A percentile compares a stretch with the other conserved stretches of the same genome.
phyloP scores from a whole-genome alignment of 116 monocot genomes.

The Papilionanthe hybrid region DNA sequence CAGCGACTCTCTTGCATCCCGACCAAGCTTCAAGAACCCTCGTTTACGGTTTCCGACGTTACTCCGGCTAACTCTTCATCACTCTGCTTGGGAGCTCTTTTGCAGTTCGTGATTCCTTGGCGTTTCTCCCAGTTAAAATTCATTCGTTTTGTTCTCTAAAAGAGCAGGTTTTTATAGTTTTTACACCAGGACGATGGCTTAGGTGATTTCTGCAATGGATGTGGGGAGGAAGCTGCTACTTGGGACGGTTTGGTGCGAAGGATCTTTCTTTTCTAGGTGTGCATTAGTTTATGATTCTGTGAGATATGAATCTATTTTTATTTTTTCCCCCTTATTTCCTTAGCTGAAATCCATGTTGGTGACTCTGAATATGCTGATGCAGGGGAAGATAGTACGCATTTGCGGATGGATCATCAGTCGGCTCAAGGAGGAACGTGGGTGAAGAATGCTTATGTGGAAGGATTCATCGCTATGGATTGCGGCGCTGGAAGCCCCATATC shows the following conservation, averaged over 20 bases:
- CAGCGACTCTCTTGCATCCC: too few relatives aligned
- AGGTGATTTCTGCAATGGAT: not conserved
- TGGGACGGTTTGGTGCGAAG: not conserved
- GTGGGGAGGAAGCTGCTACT: not conserved
- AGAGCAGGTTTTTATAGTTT: too few relatives aligned
- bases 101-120: too few relatives aligned
- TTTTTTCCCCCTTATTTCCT: not conserved
- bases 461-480: slow-evolving; percentile 24
- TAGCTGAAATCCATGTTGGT: not conserved
- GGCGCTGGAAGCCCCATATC: slow-evolving; percentile 23
- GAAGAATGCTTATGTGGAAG: slow-evolving; percentile 32
- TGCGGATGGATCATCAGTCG: slow-evolving; percentile 12
- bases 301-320: not conserved
- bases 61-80: too few relatives aligned
- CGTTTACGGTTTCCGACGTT: too few relatives aligned
- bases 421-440: slow-evolving; percentile 1
- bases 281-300: not conserved
- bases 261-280: not conserved
- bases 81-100: too few relatives aligned
- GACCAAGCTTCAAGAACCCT: too few relatives aligned
- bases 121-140: too few relatives aligned
- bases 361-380: not conserved
- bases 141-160: too few relatives aligned
- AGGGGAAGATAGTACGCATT: not conserved
- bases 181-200: too few relatives aligned